phyloP scores from a whole-genome alignment of 2,329 filamentous ascomycete species.

The Colletotrichum sp. region DNA sequence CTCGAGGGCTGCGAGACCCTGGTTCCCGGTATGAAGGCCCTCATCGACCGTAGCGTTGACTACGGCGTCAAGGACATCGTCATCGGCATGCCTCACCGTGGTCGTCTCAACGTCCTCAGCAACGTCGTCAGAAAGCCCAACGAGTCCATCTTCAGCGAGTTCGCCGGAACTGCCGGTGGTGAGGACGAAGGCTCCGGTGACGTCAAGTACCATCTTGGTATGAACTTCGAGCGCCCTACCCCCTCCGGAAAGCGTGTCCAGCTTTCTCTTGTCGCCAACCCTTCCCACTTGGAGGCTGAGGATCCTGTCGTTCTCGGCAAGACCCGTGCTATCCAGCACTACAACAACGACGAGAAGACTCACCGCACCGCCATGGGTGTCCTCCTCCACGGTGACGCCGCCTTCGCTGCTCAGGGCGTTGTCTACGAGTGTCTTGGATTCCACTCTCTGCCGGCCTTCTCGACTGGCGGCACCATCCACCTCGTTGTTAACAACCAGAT shows the following conservation, averaged over 20 bases:
- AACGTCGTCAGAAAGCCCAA: constrained; percentile 99
- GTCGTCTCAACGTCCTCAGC: constrained; percentile 94
- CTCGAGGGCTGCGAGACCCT: constrained; percentile 96
- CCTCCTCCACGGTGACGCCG: constrained; percentile 94
- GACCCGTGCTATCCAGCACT: constrained; percentile 97
- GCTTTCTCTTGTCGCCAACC: constrained; percentile 96
- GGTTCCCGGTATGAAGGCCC: constrained; percentile 98
- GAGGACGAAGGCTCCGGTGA: constrained; percentile 97
- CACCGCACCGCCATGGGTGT: constrained; percentile 94
- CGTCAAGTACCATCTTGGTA: constrained; percentile 99
- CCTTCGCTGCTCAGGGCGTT: constrained; percentile 94
- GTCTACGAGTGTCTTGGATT: constrained; percentile 99
- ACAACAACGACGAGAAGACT: constrained; percentile 94
- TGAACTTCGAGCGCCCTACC: constrained; percentile 99
- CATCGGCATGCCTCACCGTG: constrained; percentile 99
- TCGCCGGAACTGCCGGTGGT: constrained; percentile 84
- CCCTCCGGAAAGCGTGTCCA: constrained; percentile 99
- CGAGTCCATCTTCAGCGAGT: constrained; percentile 99
- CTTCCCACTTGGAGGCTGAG: constrained; percentile 96
- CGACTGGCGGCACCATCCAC: constrained; percentile 96
- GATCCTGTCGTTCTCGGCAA: constrained; percentile 98
- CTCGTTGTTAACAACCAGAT: constrained; percentile 99
- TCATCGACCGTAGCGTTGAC: constrained; percentile 98
- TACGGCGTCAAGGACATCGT: constrained; percentile 99
- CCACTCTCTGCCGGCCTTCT: constrained; percentile 93